Percentiles rank a stretch among this genome's conserved stretches.
These are phyloP conservation scores for Fremontodendron californicum DNA, from an alignment of 345 rosid species.

Conservation along the genomic window DNA sequence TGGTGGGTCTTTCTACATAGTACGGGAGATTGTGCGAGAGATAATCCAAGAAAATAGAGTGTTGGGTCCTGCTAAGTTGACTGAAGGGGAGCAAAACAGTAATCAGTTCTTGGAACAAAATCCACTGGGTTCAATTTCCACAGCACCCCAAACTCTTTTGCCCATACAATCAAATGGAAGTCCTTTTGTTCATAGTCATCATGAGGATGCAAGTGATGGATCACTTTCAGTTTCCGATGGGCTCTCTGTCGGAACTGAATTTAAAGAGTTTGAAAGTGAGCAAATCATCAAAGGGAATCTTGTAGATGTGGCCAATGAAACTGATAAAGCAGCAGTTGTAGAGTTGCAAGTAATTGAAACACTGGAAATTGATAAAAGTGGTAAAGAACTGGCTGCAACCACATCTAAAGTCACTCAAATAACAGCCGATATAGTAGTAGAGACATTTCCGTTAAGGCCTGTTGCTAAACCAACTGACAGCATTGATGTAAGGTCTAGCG, in stretches of 20 bases:
- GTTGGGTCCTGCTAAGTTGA: constrained; percentile 69
- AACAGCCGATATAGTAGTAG: constrained; percentile 38
- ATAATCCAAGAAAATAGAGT: constrained; percentile 95
- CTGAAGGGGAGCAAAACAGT: constrained; percentile 31
- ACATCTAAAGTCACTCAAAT: constrained; percentile 23
- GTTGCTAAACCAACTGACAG: constrained; percentile 21
- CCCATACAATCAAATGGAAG: constrained; percentile 35
- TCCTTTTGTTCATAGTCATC: constrained; percentile 27
- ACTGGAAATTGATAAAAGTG: constrained; percentile 11
- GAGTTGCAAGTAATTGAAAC: constrained; percentile 25
- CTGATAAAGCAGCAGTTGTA: constrained; percentile 16
- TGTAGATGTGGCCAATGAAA: constrained; percentile 18
- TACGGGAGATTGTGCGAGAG: constrained; percentile 94
- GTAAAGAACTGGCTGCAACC: constrained; percentile 6
- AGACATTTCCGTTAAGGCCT: constrained; percentile 52
- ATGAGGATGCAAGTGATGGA: constrained; percentile 20
- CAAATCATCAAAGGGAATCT: constrained; percentile 32
- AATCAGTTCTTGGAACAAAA: constrained; percentile 40
- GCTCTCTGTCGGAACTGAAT: constrained; percentile 24
- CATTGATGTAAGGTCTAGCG: constrained; percentile 24
- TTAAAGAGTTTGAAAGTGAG: constrained; percentile 21
- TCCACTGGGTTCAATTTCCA: constrained; percentile 55
- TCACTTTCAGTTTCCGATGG: constrained; percentile 17
- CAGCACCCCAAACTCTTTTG: constrained; percentile 41
- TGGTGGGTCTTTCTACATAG: constrained; percentile 92